Evolutionary conservation across 1,284 basidiomycete species (phyloP), one percentile per base, ranked within the genome.

Genomic region (Rhodotorula sp.): DNA sequence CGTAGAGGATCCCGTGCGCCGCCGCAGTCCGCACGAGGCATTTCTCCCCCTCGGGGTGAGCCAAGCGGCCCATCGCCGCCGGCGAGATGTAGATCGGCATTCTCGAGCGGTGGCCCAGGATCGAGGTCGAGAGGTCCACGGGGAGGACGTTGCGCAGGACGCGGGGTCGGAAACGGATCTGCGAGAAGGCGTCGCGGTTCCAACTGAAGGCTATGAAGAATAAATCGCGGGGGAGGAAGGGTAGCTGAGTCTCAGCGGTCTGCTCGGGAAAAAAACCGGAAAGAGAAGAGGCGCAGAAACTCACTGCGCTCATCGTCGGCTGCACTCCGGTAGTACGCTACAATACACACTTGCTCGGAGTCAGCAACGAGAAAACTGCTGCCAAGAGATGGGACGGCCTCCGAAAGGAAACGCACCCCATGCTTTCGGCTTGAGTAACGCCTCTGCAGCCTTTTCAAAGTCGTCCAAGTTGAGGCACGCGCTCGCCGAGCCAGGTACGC

Each of bases 31-130:
- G 67, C 29, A 70, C 76, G 5, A 77, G 54, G 18, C 62, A 63
- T 26, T 67, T 61, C 54, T 77, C 77, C 18, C 77, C 77, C 10
- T 75, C 74, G 6, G 72, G 68, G 51, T 77, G 72, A 3, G 73
- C 77, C 18, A 77, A 54, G 1, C 71, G 61, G 4, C 75, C 84
- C 70, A 83, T 79, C 3, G 84, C 84, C 0, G 85, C 91, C 14
- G 90, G 92, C 57, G 88, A 88, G 62, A 93, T 90, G 80, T 93
- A 95, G 30, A 95, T 83, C 0, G 92, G 93, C 68, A 93, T 85
- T 1, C 86, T 84, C n/a, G 88, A 88, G 68, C 83, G 84, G 80
- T 85, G 86, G 5, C 91, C 91, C 55, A 95, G 85, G 67, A 95
- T 88, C 7, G 84, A 87, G 2, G 91, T 92, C 0, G 88, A 88